Conservation (phyloP, 2,329 filamentous ascomycete genomes). For the Leptographium wingfieldii region DNA sequence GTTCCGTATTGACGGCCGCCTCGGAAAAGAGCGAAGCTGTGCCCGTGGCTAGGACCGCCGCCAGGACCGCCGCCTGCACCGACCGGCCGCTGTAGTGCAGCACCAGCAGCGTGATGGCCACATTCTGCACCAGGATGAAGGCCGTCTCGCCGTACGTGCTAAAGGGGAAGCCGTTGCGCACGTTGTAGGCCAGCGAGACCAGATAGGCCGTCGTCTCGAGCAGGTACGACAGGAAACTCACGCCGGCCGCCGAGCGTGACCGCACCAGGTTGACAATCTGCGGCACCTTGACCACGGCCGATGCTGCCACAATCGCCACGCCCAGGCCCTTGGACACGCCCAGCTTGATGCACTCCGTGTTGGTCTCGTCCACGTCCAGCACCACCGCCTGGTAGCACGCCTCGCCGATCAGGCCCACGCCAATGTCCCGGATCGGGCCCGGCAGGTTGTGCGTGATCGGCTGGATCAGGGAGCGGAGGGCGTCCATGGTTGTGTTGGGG, state of each 20-base stretch:
- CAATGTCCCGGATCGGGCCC: conserved; percentile 58
- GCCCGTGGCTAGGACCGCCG: conserved; percentile 60
- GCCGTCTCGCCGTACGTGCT: conserved; percentile 94
- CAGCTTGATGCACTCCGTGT: conserved; percentile 72
- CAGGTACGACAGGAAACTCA: conserved; percentile 82
- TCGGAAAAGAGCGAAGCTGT: conserved; percentile 59
- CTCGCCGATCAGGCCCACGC: conserved; percentile 67
- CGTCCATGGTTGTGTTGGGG: conserved; percentile 36
- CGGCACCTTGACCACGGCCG: conserved; percentile 87
- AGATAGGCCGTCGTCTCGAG: conserved; percentile 84
- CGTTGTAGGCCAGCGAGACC: conserved; percentile 84
- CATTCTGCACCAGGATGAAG: conserved; percentile 83
- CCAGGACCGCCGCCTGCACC: conserved; percentile 59
- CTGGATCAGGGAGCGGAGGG: conserved; percentile 46
- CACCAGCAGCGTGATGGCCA: conserved; percentile 77
- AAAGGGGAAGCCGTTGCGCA: conserved; percentile 84
- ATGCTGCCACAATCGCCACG: conserved; percentile 83
- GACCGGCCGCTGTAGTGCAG: conserved; percentile 66
- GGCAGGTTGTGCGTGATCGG: conserved; percentile 66
- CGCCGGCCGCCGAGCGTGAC: conserved; percentile 68
- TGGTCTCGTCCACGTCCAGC: conserved; percentile 68
- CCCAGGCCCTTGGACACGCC: conserved; percentile 86
- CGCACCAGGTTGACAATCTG: conserved; percentile 87
- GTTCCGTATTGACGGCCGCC: conserved; percentile 48
- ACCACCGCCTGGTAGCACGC: conserved; percentile 78